A percentile compares a stretch with the other conserved stretches of the same genome.
Conservation (phyloP, 2,329 filamentous ascomycete species). For the Sporothrix pseudoabietina region DNA sequence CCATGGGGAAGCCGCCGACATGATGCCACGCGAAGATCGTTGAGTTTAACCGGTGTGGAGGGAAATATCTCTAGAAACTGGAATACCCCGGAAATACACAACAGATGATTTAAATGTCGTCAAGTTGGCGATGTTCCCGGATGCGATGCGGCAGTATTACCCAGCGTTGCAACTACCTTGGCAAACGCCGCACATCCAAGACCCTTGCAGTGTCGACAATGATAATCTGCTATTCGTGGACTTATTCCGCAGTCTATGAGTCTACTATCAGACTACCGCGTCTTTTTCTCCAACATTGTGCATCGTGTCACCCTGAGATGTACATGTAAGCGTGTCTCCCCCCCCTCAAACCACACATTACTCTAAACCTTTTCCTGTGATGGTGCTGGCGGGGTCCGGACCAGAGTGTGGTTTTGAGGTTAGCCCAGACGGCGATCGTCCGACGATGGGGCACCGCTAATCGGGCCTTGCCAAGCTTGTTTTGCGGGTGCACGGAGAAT, state of each 20-base stretch:
- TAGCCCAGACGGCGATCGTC: slow-evolving; percentile 12
- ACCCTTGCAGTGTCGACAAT: neutral
- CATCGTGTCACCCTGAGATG: neutral
- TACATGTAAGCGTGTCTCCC: neutral
- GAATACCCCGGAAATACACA: neutral
- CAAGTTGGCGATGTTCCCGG: slow-evolving; percentile 8
- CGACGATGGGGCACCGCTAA: neutral
- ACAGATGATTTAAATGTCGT: neutral
- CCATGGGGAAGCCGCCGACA: slow-evolving; percentile 8
- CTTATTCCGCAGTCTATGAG: neutral
- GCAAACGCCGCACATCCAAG: neutral
- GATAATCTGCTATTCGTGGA: neutral
- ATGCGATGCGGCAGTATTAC: slow-evolving; percentile 10
- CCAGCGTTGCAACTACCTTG: neutral
- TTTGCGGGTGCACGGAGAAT: neutral
- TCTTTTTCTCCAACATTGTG: slow-evolving; percentile 1
- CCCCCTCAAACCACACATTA: neutral
- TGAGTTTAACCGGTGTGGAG: neutral
- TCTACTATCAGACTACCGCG: neutral
- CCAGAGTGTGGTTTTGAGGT: neutral
- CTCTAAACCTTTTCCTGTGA: neutral
- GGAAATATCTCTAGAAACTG: neutral
- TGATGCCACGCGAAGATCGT: slow-evolving; percentile 5
- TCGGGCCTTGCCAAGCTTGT: neutral
- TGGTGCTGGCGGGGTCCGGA: neutral